Evolutionary conservation across 2,329 filamentous ascomycete species (phyloP).

Genomic region (Arachnopeziza araneosa): DNA sequence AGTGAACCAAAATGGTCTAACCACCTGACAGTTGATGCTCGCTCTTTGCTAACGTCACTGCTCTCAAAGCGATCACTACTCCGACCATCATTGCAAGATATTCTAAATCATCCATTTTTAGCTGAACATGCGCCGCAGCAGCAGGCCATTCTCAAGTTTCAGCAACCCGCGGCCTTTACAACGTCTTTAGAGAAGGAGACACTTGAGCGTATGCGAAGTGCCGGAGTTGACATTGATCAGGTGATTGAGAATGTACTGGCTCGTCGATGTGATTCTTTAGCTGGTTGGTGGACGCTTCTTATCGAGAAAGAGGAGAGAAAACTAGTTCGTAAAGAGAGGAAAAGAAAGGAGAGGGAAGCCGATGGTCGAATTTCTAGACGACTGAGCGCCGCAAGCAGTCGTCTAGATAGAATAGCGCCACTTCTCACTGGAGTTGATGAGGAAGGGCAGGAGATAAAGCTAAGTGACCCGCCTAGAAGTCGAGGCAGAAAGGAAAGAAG

Average conservation of each 20-base stretch:
- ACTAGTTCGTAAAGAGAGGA: conserved; percentile 70
- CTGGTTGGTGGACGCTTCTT: conserved; percentile 93
- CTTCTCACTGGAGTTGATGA: conserved; percentile 75
- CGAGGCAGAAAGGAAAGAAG: conserved; percentile 75
- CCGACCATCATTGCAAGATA: conserved; percentile 75
- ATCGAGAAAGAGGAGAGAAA: conserved; percentile 95
- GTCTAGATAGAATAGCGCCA: conserved; percentile 74
- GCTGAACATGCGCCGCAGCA: conserved; percentile 82
- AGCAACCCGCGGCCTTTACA: conserved; percentile 75
- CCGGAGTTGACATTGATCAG: conserved; percentile 88
- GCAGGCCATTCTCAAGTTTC: conserved; percentile 79
- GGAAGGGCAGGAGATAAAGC: conserved; percentile 48
- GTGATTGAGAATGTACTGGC: conserved; percentile 92
- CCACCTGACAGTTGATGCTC: conserved; percentile 70
- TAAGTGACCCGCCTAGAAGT: conserved; percentile 55
- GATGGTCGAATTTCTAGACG: conserved; percentile 75
- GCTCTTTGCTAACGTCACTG: conserved; percentile 69
- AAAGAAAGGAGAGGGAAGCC: conserved; percentile 76
- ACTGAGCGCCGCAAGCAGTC: conserved; percentile 83
- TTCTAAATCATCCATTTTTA: conserved; percentile 82
- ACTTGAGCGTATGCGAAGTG: conserved; percentile 84
- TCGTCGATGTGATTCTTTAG: conserved; percentile 82
- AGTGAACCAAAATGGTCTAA: conserved; percentile 84
- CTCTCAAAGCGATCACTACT: conserved; percentile 86
- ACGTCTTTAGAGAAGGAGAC: conserved; percentile 87